Percentiles rank a stretch among this genome's conserved stretches.
Conservation (phyloP, 441 rosid species). For the Lepidium campestre region DNA sequence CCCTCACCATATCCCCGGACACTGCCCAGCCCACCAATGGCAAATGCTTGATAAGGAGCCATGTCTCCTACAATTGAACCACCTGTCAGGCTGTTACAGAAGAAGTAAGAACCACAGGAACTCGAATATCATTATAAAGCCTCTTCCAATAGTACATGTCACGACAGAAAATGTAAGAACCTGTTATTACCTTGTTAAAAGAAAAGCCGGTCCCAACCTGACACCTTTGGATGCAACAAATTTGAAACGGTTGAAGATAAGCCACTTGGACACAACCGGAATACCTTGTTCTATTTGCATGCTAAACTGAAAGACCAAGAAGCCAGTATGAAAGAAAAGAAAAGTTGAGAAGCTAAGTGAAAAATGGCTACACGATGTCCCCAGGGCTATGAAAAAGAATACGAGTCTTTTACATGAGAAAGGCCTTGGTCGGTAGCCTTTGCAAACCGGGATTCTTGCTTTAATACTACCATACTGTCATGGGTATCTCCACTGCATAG, state of each 20-base stretch:
- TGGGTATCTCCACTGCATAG: constrained; percentile 66
- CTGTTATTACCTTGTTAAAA: constrained; percentile 66
- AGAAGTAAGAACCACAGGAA: constrained; percentile 10
- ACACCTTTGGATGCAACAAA: constrained; percentile 77
- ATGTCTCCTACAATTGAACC: constrained; percentile 98
- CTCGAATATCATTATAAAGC: not conserved
- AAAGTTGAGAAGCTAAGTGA: not conserved
- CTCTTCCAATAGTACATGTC: not conserved
- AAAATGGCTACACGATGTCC: not conserved
- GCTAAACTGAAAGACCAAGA: constrained; percentile 50
- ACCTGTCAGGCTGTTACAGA: constrained; percentile 70
- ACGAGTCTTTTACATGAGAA: constrained; percentile 58
- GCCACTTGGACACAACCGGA: constrained; percentile 87
- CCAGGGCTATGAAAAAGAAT: not conserved
- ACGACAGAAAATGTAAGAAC: not conserved
- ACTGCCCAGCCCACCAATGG: constrained; percentile 84
- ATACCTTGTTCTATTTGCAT: constrained; percentile 94
- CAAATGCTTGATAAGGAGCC: constrained; percentile 98
- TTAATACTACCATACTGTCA: constrained; percentile 85
- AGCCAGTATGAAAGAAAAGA: constrained; percentile 2
- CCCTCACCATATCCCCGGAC: constrained; percentile 98
- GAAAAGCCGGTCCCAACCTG: constrained; percentile 79
- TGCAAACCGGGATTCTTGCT: constrained; percentile 88
- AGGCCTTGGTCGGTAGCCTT: constrained; percentile 76
- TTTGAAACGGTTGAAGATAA: constrained; percentile 86